These are phyloP conservation scores for Fusarium chlamydosporum DNA, from an alignment of 2,329 filamentous ascomycete species.

Conservation along the genomic window DNA sequence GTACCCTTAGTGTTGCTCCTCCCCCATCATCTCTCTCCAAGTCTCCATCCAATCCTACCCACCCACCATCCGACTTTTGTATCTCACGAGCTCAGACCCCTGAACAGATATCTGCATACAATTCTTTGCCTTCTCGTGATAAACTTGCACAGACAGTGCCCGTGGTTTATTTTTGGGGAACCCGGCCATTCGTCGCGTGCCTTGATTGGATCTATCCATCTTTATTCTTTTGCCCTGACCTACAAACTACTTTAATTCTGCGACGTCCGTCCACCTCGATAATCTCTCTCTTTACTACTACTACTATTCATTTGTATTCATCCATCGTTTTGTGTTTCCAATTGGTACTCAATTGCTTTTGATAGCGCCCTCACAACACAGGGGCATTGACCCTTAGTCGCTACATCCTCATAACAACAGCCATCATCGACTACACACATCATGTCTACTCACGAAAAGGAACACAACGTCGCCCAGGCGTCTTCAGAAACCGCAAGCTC, in stretches of 20 bases:
- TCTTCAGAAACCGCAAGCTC: constrained; percentile 35
- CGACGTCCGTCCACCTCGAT: constrained; percentile 11
- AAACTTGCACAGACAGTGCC: constrained; percentile 5
- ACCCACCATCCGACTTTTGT: constrained; percentile 9
- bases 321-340: constrained; percentile 9
- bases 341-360: not conserved
- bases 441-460: constrained; percentile 52
- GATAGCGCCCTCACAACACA: constrained; percentile 3
- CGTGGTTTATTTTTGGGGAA: constrained; percentile 45
- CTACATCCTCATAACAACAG: not conserved
- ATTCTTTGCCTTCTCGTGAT: constrained; percentile 33
- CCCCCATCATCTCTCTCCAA: constrained; percentile 14
- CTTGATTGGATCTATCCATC: constrained; percentile 33
- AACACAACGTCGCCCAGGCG: constrained; percentile 36
- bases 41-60: constrained; percentile 11
- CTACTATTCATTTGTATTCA: not conserved
- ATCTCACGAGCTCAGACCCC: constrained; percentile 21
- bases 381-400: constrained; percentile 18
- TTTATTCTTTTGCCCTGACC: constrained; percentile 8
- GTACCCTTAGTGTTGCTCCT: constrained; percentile 7
- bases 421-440: constrained; percentile 3
- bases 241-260: constrained; percentile 40
- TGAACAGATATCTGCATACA: constrained; percentile 8
- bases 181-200: constrained; percentile 29
- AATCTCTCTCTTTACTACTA: not conserved